A percentile compares a stretch with the other conserved stretches of the same genome.
Conservation (phyloP, 768 basidiomycete genomes). For the Vararia minispora region DNA sequence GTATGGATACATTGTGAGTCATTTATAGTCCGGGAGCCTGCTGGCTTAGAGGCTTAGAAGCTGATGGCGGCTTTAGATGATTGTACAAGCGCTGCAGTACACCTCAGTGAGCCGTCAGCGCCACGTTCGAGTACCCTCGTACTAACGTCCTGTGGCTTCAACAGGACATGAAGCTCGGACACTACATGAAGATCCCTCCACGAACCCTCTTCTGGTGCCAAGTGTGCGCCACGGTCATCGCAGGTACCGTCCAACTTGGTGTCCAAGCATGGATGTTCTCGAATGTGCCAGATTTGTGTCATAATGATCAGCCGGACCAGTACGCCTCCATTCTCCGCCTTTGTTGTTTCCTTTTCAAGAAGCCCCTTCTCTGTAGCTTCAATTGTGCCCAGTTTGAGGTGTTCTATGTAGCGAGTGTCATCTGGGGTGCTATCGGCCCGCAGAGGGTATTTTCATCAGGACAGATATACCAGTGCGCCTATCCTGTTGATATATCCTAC, state of each 20-base stretch:
- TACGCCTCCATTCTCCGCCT: not conserved
- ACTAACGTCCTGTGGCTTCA: conserved; percentile 46
- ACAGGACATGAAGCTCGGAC: conserved; percentile 67
- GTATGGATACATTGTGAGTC: conserved; percentile 15
- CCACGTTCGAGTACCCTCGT: not conserved
- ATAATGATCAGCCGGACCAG: conserved; percentile 33
- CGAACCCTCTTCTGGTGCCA: conserved; percentile 14
- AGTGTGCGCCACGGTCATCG: conserved; percentile 31
- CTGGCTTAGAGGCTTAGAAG: not conserved
- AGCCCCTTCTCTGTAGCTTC: conserved; percentile 5
- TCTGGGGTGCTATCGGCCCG: conserved; percentile 46
- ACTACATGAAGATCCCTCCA: conserved; percentile 56
- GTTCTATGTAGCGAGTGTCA: conserved; percentile 14
- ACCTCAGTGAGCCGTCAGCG: conserved; percentile 44
- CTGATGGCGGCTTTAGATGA: conserved; percentile 8
- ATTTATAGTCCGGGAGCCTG: not conserved
- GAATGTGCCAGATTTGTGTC: conserved; percentile 54
- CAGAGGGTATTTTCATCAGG: conserved; percentile 40
- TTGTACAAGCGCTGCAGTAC: conserved; percentile 49
- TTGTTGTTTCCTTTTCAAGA: no score
- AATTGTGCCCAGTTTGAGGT: conserved; percentile 11
- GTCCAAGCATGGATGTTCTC: conserved; percentile 62
- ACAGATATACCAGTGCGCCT: conserved; percentile 46
- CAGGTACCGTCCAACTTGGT: conserved; percentile 56
- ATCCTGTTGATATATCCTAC: not conserved